Base-by-base conservation (phyloP, 148 eudicot species). In the Nyssa sinensis region DNA sequence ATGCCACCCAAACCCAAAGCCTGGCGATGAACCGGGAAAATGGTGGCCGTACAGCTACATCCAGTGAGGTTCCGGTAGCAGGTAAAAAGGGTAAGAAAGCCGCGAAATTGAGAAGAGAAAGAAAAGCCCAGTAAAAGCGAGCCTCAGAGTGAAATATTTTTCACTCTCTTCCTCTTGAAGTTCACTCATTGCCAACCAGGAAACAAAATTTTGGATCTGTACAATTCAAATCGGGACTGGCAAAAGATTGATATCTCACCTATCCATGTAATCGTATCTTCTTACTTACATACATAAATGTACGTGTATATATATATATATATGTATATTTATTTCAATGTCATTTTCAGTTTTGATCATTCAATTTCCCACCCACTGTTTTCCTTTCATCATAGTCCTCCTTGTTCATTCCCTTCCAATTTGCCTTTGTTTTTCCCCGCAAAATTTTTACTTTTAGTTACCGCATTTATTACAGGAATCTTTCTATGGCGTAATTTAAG, bases 401-500 rank as follows among this genome's bases (percentile, higher is more conserved):
- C 27, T 67, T 44, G 55, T 24, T 67, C 19, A 4, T 39, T 7
- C 2, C 5, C 3, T 41, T 28, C 25, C 13, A 16, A 3, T 1
- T 68, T 49, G 19, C 29, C 30, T 19, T 17, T 24, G 19, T 11
- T 5, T 5, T 0, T 24, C n/a, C n/a, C n/a, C n/a, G n/a, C n/a
- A n/a, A 11, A 17, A 27, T 32, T 32, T 64, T 64, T 25, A 33
- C 17, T 32, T 17, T 27, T 64, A 66, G 55, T 28, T 31, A 37
- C n/a, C n/a, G n/a, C n/a, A n/a, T 39, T 19, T 24, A 39, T 72
- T 61, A 28, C 67, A 61, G 75, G 65, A 72, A 72, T 72, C 75
- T 72, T 27, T 73, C 67, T 62, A 61, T 67, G 71, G 75, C 71
- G 66, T n/a, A 66, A 72, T 55, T 71, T 78, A 65, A 71, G 76